Percentiles rank a stretch among this genome's conserved stretches.
These are phyloP conservation scores for Neopestalotiopsis sp. DNA, from an alignment of 2,329 filamentous ascomycete genomes.

Conservation along the genomic window DNA sequence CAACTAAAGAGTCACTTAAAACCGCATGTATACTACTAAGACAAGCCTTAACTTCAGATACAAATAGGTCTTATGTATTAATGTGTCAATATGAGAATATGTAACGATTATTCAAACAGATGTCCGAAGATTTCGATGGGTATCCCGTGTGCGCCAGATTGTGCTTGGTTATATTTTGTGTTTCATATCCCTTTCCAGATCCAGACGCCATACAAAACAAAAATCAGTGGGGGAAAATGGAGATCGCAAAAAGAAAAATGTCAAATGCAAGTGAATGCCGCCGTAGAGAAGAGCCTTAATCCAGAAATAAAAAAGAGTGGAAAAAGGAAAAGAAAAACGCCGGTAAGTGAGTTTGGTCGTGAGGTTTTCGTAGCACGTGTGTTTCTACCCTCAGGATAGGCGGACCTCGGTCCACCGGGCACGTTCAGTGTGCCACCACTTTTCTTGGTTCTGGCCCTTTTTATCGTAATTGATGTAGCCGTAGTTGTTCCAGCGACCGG, in stretches of 20 bases:
- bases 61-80: constrained; percentile 12
- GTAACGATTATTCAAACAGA: not conserved
- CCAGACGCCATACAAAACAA: not conserved
- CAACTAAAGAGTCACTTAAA: too few species aligned
- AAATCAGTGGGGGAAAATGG: not conserved
- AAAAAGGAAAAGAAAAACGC: not conserved
- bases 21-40: not conserved
- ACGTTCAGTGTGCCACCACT: constrained; percentile 57
- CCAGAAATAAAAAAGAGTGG: not conserved
- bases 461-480: constrained; percentile 44
- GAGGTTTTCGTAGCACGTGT: constrained; percentile 5
- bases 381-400: constrained; percentile 8
- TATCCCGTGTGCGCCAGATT: constrained; percentile 8
- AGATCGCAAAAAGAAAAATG: not conserved
- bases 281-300: not conserved
- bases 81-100: constrained; percentile 5
- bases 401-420: constrained; percentile 44
- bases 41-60: not conserved
- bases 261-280: not conserved
- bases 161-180: not conserved
- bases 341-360: not conserved
- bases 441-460: constrained; percentile 49
- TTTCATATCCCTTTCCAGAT: not conserved
- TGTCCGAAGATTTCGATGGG: not conserved
- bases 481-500: constrained; percentile 52